Percentiles rank a stretch among this genome's conserved stretches.
phyloP scores from a whole-genome alignment of 208 protist genomes.

The Strigomonas culicis region DNA sequence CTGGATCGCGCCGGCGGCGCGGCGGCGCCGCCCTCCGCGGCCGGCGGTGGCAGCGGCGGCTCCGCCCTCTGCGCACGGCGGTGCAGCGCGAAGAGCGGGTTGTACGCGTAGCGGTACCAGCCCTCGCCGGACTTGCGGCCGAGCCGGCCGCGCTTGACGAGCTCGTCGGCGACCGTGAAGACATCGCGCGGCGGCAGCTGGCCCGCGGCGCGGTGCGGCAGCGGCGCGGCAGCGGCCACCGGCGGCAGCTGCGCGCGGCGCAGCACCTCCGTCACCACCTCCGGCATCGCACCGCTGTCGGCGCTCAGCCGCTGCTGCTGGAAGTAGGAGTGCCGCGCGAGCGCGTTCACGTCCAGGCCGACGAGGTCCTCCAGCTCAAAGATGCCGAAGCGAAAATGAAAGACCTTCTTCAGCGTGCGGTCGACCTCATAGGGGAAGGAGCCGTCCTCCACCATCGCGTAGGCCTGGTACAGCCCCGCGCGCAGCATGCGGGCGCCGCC shows the following conservation, averaged over 20 bases:
- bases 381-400: constrained; percentile 74
- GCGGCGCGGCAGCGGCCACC: background rate
- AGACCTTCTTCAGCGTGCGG: constrained; percentile 35
- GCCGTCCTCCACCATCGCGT: constrained; percentile 83
- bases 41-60: background rate
- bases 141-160: constrained; percentile 46
- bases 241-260: background rate
- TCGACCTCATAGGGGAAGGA: constrained; percentile 81
- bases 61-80: too few species aligned
- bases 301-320: background rate
- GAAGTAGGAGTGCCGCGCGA: constrained; percentile 16
- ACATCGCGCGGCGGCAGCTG: constrained; percentile 37
- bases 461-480: constrained; percentile 63
- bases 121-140: constrained; percentile 74
- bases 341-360: constrained; percentile 69
- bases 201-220: constrained; percentile 10
- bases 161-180: constrained; percentile 36
- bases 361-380: constrained; percentile 83
- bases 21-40: too few species aligned
- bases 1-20: background rate
- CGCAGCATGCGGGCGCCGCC: constrained; percentile 75
- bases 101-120: constrained; percentile 71
- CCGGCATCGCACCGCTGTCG: background rate
- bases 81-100: background rate
- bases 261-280: background rate